Evolutionary conservation across 768 basidiomycete species (phyloP).

Genomic region (Tephrocybe sp.): DNA sequence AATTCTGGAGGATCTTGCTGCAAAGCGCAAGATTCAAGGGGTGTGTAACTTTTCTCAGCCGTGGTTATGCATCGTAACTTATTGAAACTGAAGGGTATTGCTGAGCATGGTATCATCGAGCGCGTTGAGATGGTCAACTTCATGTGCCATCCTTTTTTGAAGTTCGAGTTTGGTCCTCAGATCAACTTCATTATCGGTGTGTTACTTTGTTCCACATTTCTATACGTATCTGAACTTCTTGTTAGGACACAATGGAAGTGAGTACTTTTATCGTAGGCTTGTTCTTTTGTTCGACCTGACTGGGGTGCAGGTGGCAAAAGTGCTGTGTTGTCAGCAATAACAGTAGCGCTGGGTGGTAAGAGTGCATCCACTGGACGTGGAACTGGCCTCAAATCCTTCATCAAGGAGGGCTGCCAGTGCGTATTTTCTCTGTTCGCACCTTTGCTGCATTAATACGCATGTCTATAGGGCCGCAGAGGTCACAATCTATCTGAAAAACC

Average conservation of each 20-base stretch:
- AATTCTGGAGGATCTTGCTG: slow-evolving; percentile 53
- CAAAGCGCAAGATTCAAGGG: slow-evolving; percentile 42
- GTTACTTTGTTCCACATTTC: background rate
- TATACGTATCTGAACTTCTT: background rate
- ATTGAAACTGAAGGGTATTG: slow-evolving; percentile 53
- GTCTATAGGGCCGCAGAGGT: slow-evolving; percentile 63
- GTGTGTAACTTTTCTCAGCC: slow-evolving; percentile 28
- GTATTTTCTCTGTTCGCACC: slow-evolving; percentile 19
- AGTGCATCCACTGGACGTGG: slow-evolving; percentile 90
- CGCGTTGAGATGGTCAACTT: slow-evolving; percentile 87
- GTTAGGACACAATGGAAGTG: slow-evolving; percentile 89
- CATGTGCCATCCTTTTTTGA: slow-evolving; percentile 90
- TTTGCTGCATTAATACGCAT: background rate
- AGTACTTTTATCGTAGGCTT: background rate
- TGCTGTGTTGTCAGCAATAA: slow-evolving; percentile 89
- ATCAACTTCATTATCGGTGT: slow-evolving; percentile 96
- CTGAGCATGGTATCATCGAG: slow-evolving; percentile 87
- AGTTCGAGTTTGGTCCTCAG: slow-evolving; percentile 85
- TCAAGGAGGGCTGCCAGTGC: slow-evolving; percentile 80
- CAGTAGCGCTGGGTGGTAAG: slow-evolving; percentile 92
- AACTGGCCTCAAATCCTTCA: slow-evolving; percentile 77
- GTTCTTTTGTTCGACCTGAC: background rate
- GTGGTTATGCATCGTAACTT: slow-evolving; percentile 5
- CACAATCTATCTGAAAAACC: slow-evolving; percentile 81
- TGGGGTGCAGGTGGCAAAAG: slow-evolving; percentile 82